These are phyloP conservation scores for Silybum marianum DNA, from an alignment of 129 eudicot genomes.

Conservation along the genomic window DNA sequence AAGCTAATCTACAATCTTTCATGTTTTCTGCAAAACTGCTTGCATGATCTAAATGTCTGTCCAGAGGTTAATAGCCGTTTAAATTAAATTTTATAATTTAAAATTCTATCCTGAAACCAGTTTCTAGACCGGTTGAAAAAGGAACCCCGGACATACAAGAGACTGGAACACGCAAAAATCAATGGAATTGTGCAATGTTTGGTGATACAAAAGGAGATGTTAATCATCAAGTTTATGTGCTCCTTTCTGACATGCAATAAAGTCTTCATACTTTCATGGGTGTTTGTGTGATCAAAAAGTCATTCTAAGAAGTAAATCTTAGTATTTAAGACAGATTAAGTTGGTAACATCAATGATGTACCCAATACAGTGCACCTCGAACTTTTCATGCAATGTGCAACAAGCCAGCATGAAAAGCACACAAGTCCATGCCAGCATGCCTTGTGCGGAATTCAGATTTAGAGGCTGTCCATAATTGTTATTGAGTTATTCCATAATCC, in stretches of 20 bases:
- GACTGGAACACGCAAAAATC: background rate
- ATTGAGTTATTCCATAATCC: background rate
- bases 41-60: slow-evolving; percentile 15
- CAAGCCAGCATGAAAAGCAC: background rate
- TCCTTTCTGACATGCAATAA: background rate
- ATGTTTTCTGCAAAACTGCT: background rate
- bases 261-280: background rate
- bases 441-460: background rate
- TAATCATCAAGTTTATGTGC: background rate
- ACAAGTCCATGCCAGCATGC: background rate
- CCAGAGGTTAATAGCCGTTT: slow-evolving; percentile 2
- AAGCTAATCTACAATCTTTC: slow-evolving; percentile 12
- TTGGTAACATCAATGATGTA: background rate
- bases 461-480: background rate
- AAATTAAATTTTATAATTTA: background rate
- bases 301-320: background rate
- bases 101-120: background rate
- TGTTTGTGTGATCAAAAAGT: background rate
- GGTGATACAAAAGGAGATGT: background rate
- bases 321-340: background rate
- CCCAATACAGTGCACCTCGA: background rate
- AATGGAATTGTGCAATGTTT: background rate
- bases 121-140: background rate
- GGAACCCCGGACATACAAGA: slow-evolving; percentile 7
- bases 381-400: slow-evolving; percentile 5